Percentiles rank a stretch among this genome's conserved stretches.
These are phyloP conservation scores for Batrachochytrium dendrobatidis DNA, from an alignment of 371 early-diverging fungal species.

Conservation along the genomic window DNA sequence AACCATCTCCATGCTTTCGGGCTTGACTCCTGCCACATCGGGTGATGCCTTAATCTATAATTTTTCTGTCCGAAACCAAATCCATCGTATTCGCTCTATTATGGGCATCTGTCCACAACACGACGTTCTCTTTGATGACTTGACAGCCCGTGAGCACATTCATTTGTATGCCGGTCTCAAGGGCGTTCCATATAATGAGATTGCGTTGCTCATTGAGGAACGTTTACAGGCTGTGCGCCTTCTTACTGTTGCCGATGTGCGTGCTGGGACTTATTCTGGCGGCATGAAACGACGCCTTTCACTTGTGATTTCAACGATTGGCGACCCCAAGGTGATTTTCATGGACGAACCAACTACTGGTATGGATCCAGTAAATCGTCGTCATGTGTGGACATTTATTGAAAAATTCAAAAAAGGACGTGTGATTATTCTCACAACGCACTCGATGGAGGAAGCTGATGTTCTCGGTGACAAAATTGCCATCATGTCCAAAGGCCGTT, in stretches of 20 bases:
- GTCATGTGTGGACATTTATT: slow-evolving; percentile 65
- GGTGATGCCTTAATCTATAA: slow-evolving; percentile 58
- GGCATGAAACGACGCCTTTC: slow-evolving; percentile 69
- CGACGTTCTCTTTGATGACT: slow-evolving; percentile 52
- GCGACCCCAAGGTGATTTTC: slow-evolving; percentile 65
- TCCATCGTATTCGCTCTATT: slow-evolving; percentile 50
- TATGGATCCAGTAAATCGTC: slow-evolving; percentile 65
- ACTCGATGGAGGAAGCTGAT: slow-evolving; percentile 72
- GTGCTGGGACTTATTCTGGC: slow-evolving; percentile 54
- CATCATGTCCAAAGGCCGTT: slow-evolving; percentile 61
- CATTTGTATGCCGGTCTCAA: slow-evolving; percentile 57
- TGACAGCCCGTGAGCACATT: slow-evolving; percentile 59
- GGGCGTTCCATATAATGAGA: slow-evolving; percentile 39
- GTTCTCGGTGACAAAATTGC: slow-evolving; percentile 60
- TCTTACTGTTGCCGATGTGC: slow-evolving; percentile 42
- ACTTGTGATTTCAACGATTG: slow-evolving; percentile 66
- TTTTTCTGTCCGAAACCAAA: slow-evolving; percentile 38
- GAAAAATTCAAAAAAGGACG: slow-evolving; percentile 61
- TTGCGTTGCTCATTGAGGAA: slow-evolving; percentile 37
- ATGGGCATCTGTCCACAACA: slow-evolving; percentile 66
- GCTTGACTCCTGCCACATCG: slow-evolving; percentile 51
- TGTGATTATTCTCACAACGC: slow-evolving; percentile 62
- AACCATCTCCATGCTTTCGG: slow-evolving; percentile 50
- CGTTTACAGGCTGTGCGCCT: slow-evolving; percentile 51
- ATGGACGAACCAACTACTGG: slow-evolving; percentile 71